Percentiles rank a stretch among this genome's conserved stretches.
Conservation (phyloP, 1,284 basidiomycete genomes). For the Puccinia hordei region DNA sequence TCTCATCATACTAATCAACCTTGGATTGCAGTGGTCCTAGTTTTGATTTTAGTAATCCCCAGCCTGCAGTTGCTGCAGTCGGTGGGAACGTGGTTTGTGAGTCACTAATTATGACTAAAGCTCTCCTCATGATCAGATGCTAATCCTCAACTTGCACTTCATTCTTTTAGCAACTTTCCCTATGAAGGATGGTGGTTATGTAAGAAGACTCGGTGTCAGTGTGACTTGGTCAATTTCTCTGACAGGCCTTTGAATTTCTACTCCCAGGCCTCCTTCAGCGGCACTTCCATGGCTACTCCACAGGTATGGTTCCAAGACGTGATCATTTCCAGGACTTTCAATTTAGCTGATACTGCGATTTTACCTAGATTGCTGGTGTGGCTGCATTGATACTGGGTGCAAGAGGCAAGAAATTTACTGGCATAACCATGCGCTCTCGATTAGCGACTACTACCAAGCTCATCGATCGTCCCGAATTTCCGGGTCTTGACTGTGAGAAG, state of each 20-base stretch:
- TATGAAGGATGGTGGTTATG: slow-evolving; percentile 22
- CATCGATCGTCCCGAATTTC: neutral
- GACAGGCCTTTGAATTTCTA: neutral
- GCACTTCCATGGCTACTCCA: slow-evolving; percentile 47
- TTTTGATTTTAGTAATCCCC: too few species aligned
- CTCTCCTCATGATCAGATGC: too few species aligned
- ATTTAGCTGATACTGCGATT: neutral
- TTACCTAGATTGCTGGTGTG: slow-evolving; percentile 27
- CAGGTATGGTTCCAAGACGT: slow-evolving; percentile 5
- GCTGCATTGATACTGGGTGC: slow-evolving; percentile 38
- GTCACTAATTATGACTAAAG: too few species aligned
- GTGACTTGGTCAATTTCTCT: neutral
- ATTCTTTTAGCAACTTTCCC: slow-evolving; percentile 34
- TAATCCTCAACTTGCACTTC: too few species aligned
- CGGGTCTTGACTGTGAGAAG: neutral
- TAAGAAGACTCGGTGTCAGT: neutral
- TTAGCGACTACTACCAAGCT: slow-evolving; percentile 15
- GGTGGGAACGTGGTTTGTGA: too few species aligned
- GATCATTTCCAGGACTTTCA: neutral
- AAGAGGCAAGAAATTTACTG: too few species aligned
- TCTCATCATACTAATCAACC: too few species aligned
- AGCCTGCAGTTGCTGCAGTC: too few species aligned
- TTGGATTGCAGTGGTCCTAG: neutral
- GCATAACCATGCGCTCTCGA: slow-evolving; percentile 14
- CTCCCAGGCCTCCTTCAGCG: slow-evolving; percentile 32